phyloP scores from a whole-genome alignment of 257 asterid species.

The Solanum bulbocastanum region DNA sequence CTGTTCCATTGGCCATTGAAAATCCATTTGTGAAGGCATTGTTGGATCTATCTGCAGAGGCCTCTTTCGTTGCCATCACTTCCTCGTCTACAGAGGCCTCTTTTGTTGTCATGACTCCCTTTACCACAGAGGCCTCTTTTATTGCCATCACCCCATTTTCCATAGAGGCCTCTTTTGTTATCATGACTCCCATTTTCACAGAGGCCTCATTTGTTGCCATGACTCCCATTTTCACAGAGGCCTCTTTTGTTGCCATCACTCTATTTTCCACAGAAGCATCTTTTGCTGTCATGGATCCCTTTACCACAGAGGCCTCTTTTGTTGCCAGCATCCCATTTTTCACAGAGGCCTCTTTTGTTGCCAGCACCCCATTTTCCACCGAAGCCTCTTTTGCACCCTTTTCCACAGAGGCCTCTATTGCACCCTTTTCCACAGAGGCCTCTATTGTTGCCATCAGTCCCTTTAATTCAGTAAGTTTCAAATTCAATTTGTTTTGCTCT shows the following conservation, averaged over 20 bases:
- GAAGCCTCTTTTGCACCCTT: not conserved
- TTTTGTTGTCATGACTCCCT: not conserved
- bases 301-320: not conserved
- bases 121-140: not conserved
- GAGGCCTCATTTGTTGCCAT: not conserved
- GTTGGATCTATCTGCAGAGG: not conserved
- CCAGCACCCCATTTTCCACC: not conserved
- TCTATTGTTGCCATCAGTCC: slow-evolving; percentile 17
- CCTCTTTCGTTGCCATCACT: not conserved
- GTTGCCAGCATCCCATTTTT: not conserved
- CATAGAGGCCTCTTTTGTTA: not conserved
- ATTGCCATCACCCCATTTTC: not conserved
- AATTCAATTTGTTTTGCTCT: slow-evolving; percentile 35
- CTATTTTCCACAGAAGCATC: slow-evolving; percentile 9
- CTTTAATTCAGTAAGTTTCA: slow-evolving; percentile 55
- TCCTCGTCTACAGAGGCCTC: not conserved
- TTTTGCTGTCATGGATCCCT: not conserved
- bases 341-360: slow-evolving; percentile 7
- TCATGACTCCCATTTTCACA: not conserved
- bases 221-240: slow-evolving; percentile 2
- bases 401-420: slow-evolving; percentile 3
- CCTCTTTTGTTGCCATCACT: slow-evolving; percentile 10
- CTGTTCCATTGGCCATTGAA: slow-evolving; percentile 27
- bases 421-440: slow-evolving; percentile 6
- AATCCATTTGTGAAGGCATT: slow-evolving; percentile 16